Conservation (phyloP, 208 protist genomes). For the Strigomonas galati region DNA sequence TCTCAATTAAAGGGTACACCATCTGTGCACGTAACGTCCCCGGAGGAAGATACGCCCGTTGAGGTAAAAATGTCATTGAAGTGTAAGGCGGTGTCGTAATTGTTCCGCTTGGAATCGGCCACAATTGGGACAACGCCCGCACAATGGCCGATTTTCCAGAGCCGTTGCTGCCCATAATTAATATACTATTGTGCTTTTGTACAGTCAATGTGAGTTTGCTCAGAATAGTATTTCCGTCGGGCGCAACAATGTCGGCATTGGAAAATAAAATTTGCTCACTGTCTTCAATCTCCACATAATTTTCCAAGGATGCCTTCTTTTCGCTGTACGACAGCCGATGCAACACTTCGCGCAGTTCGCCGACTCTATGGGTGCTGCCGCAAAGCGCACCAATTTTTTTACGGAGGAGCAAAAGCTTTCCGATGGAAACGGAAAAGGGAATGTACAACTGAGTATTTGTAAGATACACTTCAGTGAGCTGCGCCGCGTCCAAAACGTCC, state of each 20-base stretch:
- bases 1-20: constrained; percentile 55
- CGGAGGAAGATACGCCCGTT: constrained; percentile 76
- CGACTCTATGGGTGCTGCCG: constrained; percentile 74
- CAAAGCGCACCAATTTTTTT: constrained; percentile 72
- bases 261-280: constrained; percentile 45
- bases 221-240: constrained; percentile 38
- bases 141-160: constrained; percentile 86
- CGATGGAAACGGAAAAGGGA: constrained; percentile 63
- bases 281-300: constrained; percentile 15
- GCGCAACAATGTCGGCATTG: constrained; percentile 55
- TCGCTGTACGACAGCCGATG: neutral
- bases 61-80: constrained; percentile 60
- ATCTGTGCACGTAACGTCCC: constrained; percentile 82
- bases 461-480: constrained; percentile 67
- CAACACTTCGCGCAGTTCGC: constrained; percentile 74
- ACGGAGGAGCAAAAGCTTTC: constrained; percentile 71
- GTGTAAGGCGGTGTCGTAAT: constrained; percentile 36
- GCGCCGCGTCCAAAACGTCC: constrained; percentile 28
- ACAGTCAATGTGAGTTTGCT: constrained; percentile 60
- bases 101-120: constrained; percentile 56
- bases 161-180: constrained; percentile 90
- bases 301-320: constrained; percentile 10
- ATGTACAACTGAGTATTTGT: constrained; percentile 75
- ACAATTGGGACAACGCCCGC: constrained; percentile 62
- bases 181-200: constrained; percentile 41